Evolutionary conservation across 1,139 yeast genomes (phyloP).

Genomic region (Martiniozyma asiatica): DNA sequence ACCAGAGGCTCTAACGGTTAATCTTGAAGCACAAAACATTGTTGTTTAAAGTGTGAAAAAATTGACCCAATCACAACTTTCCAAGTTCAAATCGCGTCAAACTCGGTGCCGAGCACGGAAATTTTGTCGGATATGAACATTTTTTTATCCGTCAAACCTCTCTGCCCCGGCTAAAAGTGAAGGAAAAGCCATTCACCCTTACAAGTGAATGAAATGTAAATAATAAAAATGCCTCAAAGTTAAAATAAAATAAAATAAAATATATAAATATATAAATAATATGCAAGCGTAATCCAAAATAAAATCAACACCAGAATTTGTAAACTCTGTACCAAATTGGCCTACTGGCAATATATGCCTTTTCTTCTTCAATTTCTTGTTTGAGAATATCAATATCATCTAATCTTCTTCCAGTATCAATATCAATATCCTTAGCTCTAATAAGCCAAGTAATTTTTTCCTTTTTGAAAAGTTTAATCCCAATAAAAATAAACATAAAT

Average conservation of each 20-base stretch:
- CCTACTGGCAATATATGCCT: constrained; percentile 32
- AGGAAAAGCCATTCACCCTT: too few relatives aligned
- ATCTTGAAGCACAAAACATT: constrained; percentile 12
- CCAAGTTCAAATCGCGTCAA: too few relatives aligned
- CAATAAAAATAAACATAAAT: constrained; percentile 34
- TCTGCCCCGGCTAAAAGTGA: too few relatives aligned
- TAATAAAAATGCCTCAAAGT: too few relatives aligned
- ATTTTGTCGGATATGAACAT: too few relatives aligned
- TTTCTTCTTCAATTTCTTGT: constrained; percentile 48
- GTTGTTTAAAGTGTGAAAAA: neutral
- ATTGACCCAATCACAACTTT: too few relatives aligned
- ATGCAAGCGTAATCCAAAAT: too few relatives aligned
- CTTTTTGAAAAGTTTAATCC: constrained; percentile 34
- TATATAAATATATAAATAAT: too few relatives aligned
- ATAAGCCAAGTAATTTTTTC: constrained; percentile 17
- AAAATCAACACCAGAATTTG: constrained; percentile 35
- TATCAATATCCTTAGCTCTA: constrained; percentile 34
- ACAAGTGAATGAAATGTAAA: too few relatives aligned
- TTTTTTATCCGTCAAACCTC: too few relatives aligned
- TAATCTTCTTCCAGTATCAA: constrained; percentile 56
- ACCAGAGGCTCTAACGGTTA: constrained; percentile 11
- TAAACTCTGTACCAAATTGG: constrained; percentile 39
- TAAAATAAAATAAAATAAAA: too few relatives aligned
- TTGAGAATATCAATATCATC: constrained; percentile 46
- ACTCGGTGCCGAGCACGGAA: too few relatives aligned